Percentiles rank a stretch among this genome's conserved stretches.
Conservation (phyloP, 2,329 filamentous ascomycete species). For the Xylaria sp. region DNA sequence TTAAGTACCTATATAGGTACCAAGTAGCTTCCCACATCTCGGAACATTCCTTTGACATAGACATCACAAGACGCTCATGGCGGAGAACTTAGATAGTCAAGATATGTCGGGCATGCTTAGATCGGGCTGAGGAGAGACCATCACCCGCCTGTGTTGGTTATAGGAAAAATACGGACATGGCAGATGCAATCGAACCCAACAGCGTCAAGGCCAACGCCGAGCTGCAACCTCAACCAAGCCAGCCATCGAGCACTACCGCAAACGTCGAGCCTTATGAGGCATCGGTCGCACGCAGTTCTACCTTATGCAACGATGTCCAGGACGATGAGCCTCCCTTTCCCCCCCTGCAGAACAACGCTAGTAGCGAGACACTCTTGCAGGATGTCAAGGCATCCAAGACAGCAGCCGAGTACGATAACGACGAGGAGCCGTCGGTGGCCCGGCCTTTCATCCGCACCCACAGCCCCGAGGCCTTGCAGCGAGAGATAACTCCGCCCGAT, state of each 20-base stretch:
- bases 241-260: constrained; percentile 25
- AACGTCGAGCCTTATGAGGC: constrained; percentile 25
- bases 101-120: not conserved
- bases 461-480: constrained; percentile 58
- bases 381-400: constrained; percentile 45
- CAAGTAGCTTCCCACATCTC: not conserved
- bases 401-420: constrained; percentile 61
- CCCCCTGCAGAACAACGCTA: constrained; percentile 55
- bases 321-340: constrained; percentile 51
- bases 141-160: not conserved
- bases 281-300: not conserved
- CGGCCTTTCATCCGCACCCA: constrained; percentile 66
- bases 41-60: not conserved
- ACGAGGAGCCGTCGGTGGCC: constrained; percentile 67
- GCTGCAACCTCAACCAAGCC: constrained; percentile 34
- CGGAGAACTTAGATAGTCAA: not conserved
- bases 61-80: not conserved
- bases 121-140: not conserved
- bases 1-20: not conserved
- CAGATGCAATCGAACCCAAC: constrained; percentile 41
- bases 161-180: constrained; percentile 34
- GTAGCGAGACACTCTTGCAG: constrained; percentile 51
- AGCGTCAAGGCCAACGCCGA: constrained; percentile 38
- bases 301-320: constrained; percentile 5
- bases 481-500: constrained; percentile 43